These are phyloP conservation scores for Citrus glauca DNA, from an alignment of 345 rosid species.

Conservation along the genomic window DNA sequence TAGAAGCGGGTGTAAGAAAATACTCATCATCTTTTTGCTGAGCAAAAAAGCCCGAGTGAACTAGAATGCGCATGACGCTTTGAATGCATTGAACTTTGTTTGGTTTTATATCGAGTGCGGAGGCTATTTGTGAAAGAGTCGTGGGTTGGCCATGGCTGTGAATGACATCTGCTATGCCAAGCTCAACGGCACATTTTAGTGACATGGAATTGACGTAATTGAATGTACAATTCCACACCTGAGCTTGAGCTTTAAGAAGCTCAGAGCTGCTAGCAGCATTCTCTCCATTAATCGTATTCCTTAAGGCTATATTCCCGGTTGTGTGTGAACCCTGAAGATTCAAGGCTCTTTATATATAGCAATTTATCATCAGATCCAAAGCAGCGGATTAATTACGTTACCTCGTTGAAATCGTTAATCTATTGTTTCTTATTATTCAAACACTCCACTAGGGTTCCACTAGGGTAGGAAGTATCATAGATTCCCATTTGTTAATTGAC, in stretches of 20 bases:
- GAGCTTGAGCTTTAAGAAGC: slow-evolving; percentile 3
- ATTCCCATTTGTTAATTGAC: too few species aligned
- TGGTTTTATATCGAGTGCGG: background rate
- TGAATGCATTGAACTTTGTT: background rate
- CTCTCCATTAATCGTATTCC: background rate
- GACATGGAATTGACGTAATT: slow-evolving; percentile 2
- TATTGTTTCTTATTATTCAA: too few species aligned
- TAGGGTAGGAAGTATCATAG: too few species aligned
- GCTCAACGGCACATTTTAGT: slow-evolving; percentile 3
- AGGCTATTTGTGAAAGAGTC: background rate
- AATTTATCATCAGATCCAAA: background rate
- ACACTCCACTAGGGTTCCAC: too few species aligned
- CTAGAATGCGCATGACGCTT: slow-evolving; percentile 10
- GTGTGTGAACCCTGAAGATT: background rate
- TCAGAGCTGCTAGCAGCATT: background rate
- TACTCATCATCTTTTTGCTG: background rate
- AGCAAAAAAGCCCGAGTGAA: slow-evolving; percentile 8
- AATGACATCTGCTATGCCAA: slow-evolving; percentile 5
- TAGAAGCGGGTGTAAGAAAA: background rate
- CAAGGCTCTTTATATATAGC: background rate
- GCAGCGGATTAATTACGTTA: too few species aligned
- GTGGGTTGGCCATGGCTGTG: slow-evolving; percentile 10
- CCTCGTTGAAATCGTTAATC: too few species aligned
- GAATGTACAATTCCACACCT: background rate
- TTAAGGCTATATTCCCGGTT: background rate